phyloP scores from a whole-genome alignment of 441 rosid genomes.

The Erysimum cheiri region DNA sequence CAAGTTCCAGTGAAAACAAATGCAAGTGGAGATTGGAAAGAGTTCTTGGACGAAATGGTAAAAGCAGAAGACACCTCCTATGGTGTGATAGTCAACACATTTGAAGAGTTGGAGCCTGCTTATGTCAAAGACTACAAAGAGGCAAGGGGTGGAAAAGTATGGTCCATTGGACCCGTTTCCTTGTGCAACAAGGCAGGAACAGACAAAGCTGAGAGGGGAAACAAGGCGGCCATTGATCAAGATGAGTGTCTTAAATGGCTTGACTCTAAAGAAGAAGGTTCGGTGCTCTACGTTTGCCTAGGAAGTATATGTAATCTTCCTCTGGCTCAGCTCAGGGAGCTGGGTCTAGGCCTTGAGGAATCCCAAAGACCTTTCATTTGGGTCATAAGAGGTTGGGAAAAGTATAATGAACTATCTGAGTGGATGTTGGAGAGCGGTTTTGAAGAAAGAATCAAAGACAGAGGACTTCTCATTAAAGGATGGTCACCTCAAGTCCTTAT shows the following conservation, averaged over 20 bases:
- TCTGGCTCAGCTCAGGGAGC: slow-evolving; percentile 43
- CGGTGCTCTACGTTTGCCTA: slow-evolving; percentile 54
- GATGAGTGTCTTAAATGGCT: slow-evolving; percentile 48
- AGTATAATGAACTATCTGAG: slow-evolving; percentile 41
- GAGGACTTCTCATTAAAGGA: slow-evolving; percentile 56
- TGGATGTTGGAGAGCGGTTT: slow-evolving; percentile 53
- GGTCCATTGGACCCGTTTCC: slow-evolving; percentile 53
- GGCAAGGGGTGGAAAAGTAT: slow-evolving; percentile 35
- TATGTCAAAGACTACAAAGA: slow-evolving; percentile 37
- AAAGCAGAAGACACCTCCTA: slow-evolving; percentile 37
- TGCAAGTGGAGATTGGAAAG: background rate
- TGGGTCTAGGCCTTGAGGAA: slow-evolving; percentile 53
- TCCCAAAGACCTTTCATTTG: slow-evolving; percentile 52
- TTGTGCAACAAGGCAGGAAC: slow-evolving; percentile 32
- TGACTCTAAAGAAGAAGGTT: slow-evolving; percentile 39
- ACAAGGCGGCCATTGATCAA: slow-evolving; percentile 32
- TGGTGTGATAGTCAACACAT: slow-evolving; percentile 45
- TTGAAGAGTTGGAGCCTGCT: slow-evolving; percentile 48
- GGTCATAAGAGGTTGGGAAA: slow-evolving; percentile 50
- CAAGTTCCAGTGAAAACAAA: slow-evolving; percentile 6
- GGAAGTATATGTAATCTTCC: slow-evolving; percentile 50
- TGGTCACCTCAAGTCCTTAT: slow-evolving; percentile 70
- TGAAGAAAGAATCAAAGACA: slow-evolving; percentile 49
- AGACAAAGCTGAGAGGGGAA: slow-evolving; percentile 48
- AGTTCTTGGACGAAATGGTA: background rate